These are phyloP conservation scores for Syzygium aqueum DNA, from an alignment of 345 rosid species.

Conservation along the genomic window DNA sequence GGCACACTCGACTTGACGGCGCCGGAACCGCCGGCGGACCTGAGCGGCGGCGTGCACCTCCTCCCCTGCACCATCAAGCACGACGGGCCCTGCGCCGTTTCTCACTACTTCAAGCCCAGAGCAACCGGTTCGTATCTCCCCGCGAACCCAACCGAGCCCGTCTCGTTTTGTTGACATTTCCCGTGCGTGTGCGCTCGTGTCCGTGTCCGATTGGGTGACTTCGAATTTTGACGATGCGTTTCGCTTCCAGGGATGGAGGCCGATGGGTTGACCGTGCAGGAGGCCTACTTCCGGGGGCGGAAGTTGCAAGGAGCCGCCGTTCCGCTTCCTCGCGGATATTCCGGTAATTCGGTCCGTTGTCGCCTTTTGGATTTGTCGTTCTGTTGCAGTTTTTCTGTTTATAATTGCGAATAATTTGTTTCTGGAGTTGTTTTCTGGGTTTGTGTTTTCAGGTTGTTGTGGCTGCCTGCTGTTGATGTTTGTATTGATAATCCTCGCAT, in stretches of 20 bases:
- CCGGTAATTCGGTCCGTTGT: conserved; percentile 33
- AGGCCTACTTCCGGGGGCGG: conserved; percentile 89
- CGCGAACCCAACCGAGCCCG: background rate
- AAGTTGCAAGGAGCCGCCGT: conserved; percentile 61
- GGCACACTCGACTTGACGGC: conserved; percentile 30
- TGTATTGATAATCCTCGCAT: background rate
- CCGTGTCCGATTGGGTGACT: background rate
- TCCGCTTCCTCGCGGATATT: conserved; percentile 56
- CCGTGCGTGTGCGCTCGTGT: background rate
- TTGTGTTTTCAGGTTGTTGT: background rate
- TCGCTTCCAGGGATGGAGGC: conserved; percentile 33
- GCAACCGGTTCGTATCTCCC: conserved; percentile 26
- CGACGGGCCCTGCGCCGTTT: conserved; percentile 60
- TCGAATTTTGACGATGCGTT: background rate
- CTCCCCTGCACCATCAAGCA: conserved; percentile 84
- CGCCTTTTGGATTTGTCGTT: background rate
- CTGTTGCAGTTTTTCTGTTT: background rate
- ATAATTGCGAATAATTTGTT: background rate
- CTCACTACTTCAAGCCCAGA: conserved; percentile 78
- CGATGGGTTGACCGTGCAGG: conserved; percentile 56
- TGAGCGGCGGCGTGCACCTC: conserved; percentile 51
- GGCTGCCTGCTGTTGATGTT: background rate
- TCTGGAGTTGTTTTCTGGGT: background rate
- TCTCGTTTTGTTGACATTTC: background rate
- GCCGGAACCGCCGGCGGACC: conserved; percentile 13